A percentile compares a stretch with the other conserved stretches of the same genome.
Evolutionary conservation across 2,329 filamentous ascomycete species (phyloP).

Genomic region (Paraconiothyrium brasiliense): DNA sequence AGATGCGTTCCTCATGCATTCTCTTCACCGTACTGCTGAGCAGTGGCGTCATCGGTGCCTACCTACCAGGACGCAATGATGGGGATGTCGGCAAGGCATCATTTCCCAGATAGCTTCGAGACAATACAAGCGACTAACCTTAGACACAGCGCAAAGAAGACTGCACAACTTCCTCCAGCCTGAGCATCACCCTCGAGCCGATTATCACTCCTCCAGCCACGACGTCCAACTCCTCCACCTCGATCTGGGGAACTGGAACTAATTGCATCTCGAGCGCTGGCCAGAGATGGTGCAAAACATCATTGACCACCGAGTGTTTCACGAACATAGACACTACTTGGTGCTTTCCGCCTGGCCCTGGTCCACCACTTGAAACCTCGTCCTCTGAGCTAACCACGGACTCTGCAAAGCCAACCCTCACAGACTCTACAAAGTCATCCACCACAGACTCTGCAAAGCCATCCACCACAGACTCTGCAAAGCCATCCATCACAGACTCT

Average conservation of each 20-base stretch:
- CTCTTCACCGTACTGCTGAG: background rate
- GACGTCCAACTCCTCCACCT: no score
- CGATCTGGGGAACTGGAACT: no score
- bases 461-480: background rate
- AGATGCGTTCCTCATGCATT: background rate
- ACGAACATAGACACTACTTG: no score
- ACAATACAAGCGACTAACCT: background rate
- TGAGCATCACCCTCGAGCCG: background rate
- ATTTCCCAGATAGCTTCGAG: background rate
- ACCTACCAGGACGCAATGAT: background rate
- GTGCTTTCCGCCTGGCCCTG: no score
- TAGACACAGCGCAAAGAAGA: background rate
- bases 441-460: background rate
- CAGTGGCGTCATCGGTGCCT: background rate
- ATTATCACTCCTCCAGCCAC: background rate
- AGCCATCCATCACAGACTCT: background rate
- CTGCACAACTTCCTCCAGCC: background rate
- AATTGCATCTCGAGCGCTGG: no score
- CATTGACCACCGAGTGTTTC: no score
- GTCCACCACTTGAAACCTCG: background rate
- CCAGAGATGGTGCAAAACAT: no score
- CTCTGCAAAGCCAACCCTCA: background rate
- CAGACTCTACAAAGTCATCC: background rate
- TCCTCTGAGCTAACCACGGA: no score
- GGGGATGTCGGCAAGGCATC: background rate